phyloP scores from a whole-genome alignment of 352 stramenopile species.

The Blastocystis hominis region DNA sequence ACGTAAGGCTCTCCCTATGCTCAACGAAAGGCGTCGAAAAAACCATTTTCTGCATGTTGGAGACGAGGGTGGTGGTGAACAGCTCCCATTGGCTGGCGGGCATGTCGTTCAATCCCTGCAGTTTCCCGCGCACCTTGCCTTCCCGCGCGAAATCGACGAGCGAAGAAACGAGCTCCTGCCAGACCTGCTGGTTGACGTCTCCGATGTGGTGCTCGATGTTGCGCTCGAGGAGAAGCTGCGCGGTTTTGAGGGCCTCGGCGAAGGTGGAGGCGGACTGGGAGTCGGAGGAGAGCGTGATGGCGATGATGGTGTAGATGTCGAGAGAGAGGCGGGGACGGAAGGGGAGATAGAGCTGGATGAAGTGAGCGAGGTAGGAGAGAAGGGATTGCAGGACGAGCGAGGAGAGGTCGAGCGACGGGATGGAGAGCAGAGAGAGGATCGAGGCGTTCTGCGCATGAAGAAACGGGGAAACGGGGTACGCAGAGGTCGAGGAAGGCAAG shows the following conservation, averaged over 20 bases:
- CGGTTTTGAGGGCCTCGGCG: not conserved
- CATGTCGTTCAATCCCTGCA: conserved; percentile 21
- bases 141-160: not conserved
- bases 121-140: not conserved
- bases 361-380: not conserved
- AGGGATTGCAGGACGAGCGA: not conserved
- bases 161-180: not conserved
- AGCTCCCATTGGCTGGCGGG: not conserved
- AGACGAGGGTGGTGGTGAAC: not conserved
- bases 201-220: not conserved
- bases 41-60: conserved; percentile 3
- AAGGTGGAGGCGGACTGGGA: not conserved
- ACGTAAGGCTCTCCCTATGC: not conserved
- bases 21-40: not conserved
- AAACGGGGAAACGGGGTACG: not conserved
- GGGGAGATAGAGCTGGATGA: conserved; percentile 4
- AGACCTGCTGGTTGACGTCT: not conserved
- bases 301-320: conserved; percentile 39
- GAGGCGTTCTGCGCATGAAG: not conserved
- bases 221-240: not conserved
- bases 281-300: not conserved
- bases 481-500: not conserved
- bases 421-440: not conserved
- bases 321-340: not conserved
- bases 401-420: not conserved